A percentile compares a stretch with the other conserved stretches of the same genome.
phyloP scores from a whole-genome alignment of 768 basidiomycete genomes.

The Trametes punicea region DNA sequence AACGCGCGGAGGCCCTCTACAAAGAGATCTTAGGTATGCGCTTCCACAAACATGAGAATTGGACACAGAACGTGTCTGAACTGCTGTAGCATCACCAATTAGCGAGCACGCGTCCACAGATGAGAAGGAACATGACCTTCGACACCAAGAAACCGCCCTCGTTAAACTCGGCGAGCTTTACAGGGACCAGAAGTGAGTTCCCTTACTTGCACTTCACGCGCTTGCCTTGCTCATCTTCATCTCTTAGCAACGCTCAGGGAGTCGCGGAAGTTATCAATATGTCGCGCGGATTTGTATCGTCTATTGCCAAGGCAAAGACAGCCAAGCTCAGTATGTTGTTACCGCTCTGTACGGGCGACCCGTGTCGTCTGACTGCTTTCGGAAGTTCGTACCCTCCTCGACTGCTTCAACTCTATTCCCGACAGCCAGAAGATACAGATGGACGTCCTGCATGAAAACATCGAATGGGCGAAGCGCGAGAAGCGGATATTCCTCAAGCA shows the following conservation, averaged over 20 bases:
- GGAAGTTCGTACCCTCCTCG: constrained; percentile 88
- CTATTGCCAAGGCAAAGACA: constrained; percentile 96
- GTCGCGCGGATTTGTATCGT: constrained; percentile 80
- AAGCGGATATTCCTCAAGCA: constrained; percentile 97
- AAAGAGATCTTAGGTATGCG: constrained; percentile 57
- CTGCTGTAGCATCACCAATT: constrained; percentile 6
- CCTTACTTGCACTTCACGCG: not conserved
- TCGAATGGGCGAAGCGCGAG: constrained; percentile 87
- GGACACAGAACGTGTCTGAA: not conserved
- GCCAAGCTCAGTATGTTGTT: constrained; percentile 81
- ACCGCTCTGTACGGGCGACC: not conserved
- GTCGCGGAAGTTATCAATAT: constrained; percentile 84
- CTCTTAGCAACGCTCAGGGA: constrained; percentile 71
- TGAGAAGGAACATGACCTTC: constrained; percentile 55
- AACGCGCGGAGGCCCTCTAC: constrained; percentile 71
- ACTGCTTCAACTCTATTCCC: constrained; percentile 80
- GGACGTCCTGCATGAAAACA: constrained; percentile 82
- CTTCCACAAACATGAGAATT: not conserved
- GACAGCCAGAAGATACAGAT: constrained; percentile 75
- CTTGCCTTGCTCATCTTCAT: not conserved
- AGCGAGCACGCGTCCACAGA: constrained; percentile 19
- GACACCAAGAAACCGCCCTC: constrained; percentile 83
- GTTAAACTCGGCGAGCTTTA: constrained; percentile 85
- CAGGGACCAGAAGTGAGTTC: constrained; percentile 73
- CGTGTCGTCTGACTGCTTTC: not conserved